These are phyloP conservation scores for Juncus effusus DNA, from an alignment of 176 grass and related monocot species.

Conservation along the genomic window DNA sequence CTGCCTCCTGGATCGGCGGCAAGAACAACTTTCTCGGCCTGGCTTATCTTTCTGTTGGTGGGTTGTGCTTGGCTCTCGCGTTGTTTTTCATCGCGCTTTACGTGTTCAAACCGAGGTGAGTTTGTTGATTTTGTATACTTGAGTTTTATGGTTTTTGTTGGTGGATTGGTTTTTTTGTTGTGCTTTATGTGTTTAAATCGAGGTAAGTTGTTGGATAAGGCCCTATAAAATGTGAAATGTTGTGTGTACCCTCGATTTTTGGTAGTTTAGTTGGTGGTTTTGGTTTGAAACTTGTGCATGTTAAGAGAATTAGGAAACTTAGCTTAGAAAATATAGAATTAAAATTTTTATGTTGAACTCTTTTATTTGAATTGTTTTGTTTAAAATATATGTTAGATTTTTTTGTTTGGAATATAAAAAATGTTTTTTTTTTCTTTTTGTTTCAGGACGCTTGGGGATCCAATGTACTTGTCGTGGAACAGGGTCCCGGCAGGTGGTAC, in stretches of 20 bases:
- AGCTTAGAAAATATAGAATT: too few species aligned
- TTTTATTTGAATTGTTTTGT: too few species aligned
- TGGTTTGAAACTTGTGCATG: too few species aligned
- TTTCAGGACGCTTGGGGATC: conserved; percentile 86
- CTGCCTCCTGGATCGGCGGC: conserved; percentile 88
- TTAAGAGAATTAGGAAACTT: too few species aligned
- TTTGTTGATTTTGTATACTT: too few species aligned
- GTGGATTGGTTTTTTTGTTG: conserved; percentile 54
- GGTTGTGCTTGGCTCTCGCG: conserved; percentile 63
- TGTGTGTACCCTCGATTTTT: too few species aligned
- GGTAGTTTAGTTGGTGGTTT: too few species aligned
- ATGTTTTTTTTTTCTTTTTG: conserved; percentile 7
- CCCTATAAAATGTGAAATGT: too few species aligned
- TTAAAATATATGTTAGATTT: too few species aligned
- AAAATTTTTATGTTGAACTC: too few species aligned
- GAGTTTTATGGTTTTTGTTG: conserved; percentile 28
- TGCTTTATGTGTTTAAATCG: conserved; percentile 71
- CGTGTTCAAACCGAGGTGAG: conserved; percentile 76
- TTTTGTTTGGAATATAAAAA: too few species aligned
- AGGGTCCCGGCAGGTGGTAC: conserved; percentile 24
- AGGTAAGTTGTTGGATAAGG: conserved; percentile 31
- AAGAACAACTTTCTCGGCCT: conserved; percentile 81
- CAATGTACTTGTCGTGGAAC: conserved; percentile 85
- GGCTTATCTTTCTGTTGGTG: conserved; percentile 67
- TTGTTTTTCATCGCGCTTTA: conserved; percentile 59